Evolutionary conservation across 2,329 filamentous ascomycete species (phyloP).

Genomic region (Pseudocercospora musae): DNA sequence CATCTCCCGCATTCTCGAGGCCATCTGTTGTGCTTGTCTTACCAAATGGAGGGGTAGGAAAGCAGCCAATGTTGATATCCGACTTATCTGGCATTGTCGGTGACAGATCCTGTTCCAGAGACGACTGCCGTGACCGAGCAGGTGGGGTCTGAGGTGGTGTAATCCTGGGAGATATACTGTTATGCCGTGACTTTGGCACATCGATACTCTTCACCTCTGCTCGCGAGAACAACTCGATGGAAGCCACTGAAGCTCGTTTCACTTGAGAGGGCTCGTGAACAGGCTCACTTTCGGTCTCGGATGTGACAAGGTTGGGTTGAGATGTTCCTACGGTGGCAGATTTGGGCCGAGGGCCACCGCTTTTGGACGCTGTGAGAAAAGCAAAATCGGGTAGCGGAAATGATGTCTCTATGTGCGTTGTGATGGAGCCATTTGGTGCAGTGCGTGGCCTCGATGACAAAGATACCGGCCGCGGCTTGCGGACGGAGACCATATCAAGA

Average conservation of each 20-base stretch:
- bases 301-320: background rate
- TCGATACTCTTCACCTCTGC: constrained; percentile 33
- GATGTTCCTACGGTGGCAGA: background rate
- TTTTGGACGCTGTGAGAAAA: background rate
- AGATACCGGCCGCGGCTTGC: background rate
- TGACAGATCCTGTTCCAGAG: background rate
- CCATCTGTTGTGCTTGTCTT: background rate
- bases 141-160: constrained; percentile 17
- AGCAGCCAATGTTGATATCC: constrained; percentile 3
- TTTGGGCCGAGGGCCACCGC: background rate
- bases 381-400: constrained; percentile 1
- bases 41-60: constrained; percentile 18
- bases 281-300: background rate
- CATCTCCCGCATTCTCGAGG: background rate
- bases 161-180: constrained; percentile 16
- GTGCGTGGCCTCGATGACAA: constrained; percentile 3
- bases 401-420: constrained; percentile 1
- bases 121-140: background rate
- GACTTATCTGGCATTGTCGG: background rate
- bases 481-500: constrained; percentile 10
- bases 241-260: constrained; percentile 35
- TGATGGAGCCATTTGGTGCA: constrained; percentile 1
- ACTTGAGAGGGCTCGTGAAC: constrained; percentile 7
- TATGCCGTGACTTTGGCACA: constrained; percentile 22
- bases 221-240: constrained; percentile 34